Percentiles rank a stretch among this genome's conserved stretches.
phyloP scores from a whole-genome alignment of 768 basidiomycete species.

The Kwoniella bestiolae region DNA sequence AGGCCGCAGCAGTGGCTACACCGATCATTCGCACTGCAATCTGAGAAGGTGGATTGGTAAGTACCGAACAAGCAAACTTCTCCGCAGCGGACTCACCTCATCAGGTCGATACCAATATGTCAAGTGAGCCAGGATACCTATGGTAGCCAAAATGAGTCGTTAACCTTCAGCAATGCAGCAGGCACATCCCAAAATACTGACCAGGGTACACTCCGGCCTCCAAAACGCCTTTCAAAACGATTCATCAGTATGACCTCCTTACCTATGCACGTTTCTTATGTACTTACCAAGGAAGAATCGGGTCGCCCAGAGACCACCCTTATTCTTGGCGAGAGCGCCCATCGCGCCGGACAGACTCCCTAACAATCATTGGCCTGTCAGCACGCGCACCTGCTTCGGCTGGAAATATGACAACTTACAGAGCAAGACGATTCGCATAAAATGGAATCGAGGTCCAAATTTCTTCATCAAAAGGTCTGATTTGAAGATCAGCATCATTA shows the following conservation, averaged over 20 bases:
- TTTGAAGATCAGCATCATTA: conserved; percentile 7
- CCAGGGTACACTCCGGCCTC: conserved; percentile 37
- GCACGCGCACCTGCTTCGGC: too few species aligned
- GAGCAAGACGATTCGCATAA: not conserved
- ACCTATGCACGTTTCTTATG: too few species aligned
- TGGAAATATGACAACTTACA: not conserved
- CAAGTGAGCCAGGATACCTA: conserved; percentile 14
- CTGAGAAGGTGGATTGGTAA: not conserved
- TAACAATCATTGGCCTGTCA: too few species aligned
- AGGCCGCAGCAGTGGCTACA: conserved; percentile 17
- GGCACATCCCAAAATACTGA: too few species aligned
- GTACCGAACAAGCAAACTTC: too few species aligned
- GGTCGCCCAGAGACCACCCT: not conserved
- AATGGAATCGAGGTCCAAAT: not conserved
- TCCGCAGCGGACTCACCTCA: conserved; percentile 10
- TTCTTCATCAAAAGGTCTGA: too few species aligned
- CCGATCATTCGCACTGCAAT: conserved; percentile 22
- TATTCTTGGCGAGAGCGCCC: not conserved
- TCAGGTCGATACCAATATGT: conserved; percentile 39
- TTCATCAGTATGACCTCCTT: too few species aligned
- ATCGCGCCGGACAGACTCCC: too few species aligned
- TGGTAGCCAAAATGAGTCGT: too few species aligned
- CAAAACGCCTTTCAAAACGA: conserved; percentile 2
- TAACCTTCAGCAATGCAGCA: too few species aligned
- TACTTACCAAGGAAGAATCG: conserved; percentile 24